Evolutionary conservation across 2,329 filamentous ascomycete species (phyloP), one percentile per base, ranked within the genome.

Genomic region (Arthrinium puccinioides): DNA sequence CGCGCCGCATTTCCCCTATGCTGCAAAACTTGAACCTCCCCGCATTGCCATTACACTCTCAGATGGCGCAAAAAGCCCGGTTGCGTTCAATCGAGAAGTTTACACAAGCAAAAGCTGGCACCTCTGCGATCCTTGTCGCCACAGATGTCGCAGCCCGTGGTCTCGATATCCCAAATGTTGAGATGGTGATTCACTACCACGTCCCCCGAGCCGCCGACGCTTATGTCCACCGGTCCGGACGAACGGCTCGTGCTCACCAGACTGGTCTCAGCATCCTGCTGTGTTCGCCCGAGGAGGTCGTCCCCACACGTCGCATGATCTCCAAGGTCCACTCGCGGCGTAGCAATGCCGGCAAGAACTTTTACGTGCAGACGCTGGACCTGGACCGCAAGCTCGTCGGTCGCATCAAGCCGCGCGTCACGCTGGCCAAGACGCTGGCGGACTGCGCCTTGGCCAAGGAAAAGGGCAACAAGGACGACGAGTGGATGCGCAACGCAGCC

Each of bases 61-160:
- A 88, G 46, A 97, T 98, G 92, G 74, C 81, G 1, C 92, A 98
- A 62, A 97, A 97, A 60, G 89, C 92, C 4, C 87, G 92, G 30
- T 71, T 96, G n/a, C 81, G 90, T 26, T 90, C 87, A 2, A 76
- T 98, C 3, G 92, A 98, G 56, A 83, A 85, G 27, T 97, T 98
- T 63, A 82, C 84, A 2, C 75, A 75, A 3, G 67, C 78, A 1
- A 68, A 75, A 32, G 63, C 69, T 21, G 61, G 69, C 60, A 51
- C 61, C 13, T 53, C 63, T 1, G 75, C 81, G 2, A 84, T 97
- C 31, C 76, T 97, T 3, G 75, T 98, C 14, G 88, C 92, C 4
- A 97, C 92, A 1, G 90, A 97, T 56, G 89, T 96, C 19, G 90
- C 90, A 3, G 88, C 90, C 8, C 81, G 90, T 44, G 92, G 92